Conservation (phyloP, 108 stramenopile genomes). For the Cyclotella distinguenda region DNA sequence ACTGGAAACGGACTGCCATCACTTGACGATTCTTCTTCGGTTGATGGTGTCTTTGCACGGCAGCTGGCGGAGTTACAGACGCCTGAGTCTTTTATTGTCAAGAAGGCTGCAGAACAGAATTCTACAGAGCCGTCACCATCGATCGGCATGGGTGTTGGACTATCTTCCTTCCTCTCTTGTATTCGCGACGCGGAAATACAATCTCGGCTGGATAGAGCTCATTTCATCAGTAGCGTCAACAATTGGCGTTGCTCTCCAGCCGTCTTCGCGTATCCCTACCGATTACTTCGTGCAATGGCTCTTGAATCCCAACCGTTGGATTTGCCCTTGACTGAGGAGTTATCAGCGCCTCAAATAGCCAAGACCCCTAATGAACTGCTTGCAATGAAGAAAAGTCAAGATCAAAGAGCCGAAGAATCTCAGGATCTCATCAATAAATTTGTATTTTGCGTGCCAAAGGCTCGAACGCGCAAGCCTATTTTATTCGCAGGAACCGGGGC, state of each 20-base stretch:
- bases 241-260: conserved; percentile 48
- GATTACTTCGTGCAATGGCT: conserved; percentile 33
- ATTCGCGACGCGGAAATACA: conserved; percentile 35
- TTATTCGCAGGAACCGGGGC: conserved; percentile 16
- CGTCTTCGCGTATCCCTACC: conserved; percentile 54
- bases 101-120: conserved; percentile 12
- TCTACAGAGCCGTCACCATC: conserved; percentile 30
- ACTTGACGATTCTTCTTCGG: conserved; percentile 34
- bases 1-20: conserved; percentile 54
- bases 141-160: conserved; percentile 30
- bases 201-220: conserved; percentile 23
- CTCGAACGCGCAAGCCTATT: conserved; percentile 49
- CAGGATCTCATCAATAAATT: conserved; percentile 68
- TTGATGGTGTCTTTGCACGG: conserved; percentile 47
- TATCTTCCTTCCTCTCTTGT: conserved; percentile 39
- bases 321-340: conserved; percentile 41
- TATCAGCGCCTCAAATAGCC: conserved; percentile 41
- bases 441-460: conserved; percentile 80
- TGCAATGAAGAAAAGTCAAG: conserved; percentile 56
- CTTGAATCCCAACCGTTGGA: conserved; percentile 34
- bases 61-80: conserved; percentile 40
- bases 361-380: conserved; percentile 63
- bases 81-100: conserved; percentile 20
- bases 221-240: conserved; percentile 55
- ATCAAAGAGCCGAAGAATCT: conserved; percentile 54